Evolutionary conservation across 2,329 filamentous ascomycete species (phyloP).

Genomic region (Paraconiothyrium brasiliense): DNA sequence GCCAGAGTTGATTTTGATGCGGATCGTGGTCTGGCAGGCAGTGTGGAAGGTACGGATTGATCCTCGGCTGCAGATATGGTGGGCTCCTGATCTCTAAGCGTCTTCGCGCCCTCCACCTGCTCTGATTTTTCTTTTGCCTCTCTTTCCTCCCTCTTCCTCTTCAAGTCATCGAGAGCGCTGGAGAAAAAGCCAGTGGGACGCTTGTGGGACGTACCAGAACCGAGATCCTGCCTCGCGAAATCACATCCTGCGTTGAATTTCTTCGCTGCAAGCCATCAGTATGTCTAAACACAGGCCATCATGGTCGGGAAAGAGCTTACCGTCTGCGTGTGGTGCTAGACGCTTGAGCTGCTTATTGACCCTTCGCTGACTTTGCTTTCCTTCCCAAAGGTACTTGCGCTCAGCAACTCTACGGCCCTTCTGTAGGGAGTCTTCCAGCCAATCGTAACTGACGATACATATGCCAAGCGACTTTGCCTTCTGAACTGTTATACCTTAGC

Average conservation of each 20-base stretch:
- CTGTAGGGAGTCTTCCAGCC: conserved; percentile 61
- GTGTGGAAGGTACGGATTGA: not conserved
- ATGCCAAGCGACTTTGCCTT: conserved; percentile 29
- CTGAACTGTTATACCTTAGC: conserved; percentile 25
- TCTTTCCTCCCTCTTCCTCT: conserved; percentile 31
- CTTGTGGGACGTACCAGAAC: conserved; percentile 49
- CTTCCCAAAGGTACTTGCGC: conserved; percentile 46
- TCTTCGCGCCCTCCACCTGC: conserved; percentile 17
- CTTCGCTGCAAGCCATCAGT: conserved; percentile 27
- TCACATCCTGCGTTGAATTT: conserved; percentile 45
- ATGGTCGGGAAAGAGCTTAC: conserved; percentile 23
- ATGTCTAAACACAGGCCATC: not conserved
- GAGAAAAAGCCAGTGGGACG: conserved; percentile 39
- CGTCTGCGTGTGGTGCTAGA: conserved; percentile 26
- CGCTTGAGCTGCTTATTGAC: no score
- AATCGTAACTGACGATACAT: conserved; percentile 54
- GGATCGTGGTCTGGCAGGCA: not conserved
- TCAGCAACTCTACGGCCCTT: conserved; percentile 42
- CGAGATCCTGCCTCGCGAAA: conserved; percentile 39
- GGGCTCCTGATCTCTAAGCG: not conserved
- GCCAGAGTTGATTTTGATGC: not conserved
- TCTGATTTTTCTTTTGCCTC: conserved; percentile 25
- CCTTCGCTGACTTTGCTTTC: conserved; percentile 40
- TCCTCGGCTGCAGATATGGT: conserved; percentile 3
- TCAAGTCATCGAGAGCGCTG: conserved; percentile 34